Evolutionary conservation across 257 asterid genomes (phyloP), one percentile per base, ranked within the genome.

Genomic region (Cruciata laevipes): DNA sequence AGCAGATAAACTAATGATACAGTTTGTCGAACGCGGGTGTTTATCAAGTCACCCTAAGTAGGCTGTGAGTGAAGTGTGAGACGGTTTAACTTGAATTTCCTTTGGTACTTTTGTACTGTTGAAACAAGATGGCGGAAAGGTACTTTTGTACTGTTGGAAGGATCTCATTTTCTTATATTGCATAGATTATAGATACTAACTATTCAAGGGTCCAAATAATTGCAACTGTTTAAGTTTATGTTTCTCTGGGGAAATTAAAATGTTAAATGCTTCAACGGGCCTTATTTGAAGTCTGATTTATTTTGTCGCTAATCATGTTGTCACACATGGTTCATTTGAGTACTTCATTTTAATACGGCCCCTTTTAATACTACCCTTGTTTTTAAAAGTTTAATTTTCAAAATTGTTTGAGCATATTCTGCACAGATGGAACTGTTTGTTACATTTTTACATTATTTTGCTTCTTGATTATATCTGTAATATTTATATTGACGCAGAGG

Each of bases 1-100:
- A 83, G 90, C 99, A 8, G 97, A 93, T 80, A 86, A 80, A 79
- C 96, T 88, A 62, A 88, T 93, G 84, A 78, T 90, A 71, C 80
- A 83, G 65, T 88, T 93, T 75, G 99, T 93, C 59, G 95, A 90
- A 77, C 90, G 84, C 27, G 96, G 96, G 23, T 78, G 71, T 62
- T 62, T 74, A n/a, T 59, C 85, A 52, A 73, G 84, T 55, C 62
- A 74, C 49, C 65, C 63, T 69, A 71, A 69, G 66, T 62, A 63
- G 38, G 60, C 16, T 61, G 30, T 10, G 18, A 17, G 53, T 31
- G 62, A 21, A 30, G 31, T 8, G 17, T 66, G 24, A 27, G 49
- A 51, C 13, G 6, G n/a, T 27, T 49, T 3, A 31, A 14, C 47
- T 30, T 42, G 11, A n/a, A 23, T 5, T 0, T 14, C 32, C 33